Base-by-base conservation (phyloP, 768 basidiomycete species). In the Rhodotorula diobovata region DNA sequence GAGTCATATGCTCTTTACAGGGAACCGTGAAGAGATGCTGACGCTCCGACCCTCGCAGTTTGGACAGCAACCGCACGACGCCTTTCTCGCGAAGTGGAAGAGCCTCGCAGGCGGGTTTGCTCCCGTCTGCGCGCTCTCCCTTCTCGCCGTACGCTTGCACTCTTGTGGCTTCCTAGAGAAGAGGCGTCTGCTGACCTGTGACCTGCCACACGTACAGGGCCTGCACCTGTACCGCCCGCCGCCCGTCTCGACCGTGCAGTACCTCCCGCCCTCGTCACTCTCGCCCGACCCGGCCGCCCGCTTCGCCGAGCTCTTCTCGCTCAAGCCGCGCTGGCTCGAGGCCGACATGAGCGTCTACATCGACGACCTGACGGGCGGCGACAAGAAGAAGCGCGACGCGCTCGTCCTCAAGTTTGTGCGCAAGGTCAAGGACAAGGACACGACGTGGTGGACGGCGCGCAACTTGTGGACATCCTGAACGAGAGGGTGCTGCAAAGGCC, bases 281-380 rank as follows among this genome's bases (percentile, higher is more conserved):
- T 90, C 94, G 2, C 79, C 85, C 1, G 89, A 91, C 61, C 89
- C 94, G 11, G 83, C 88, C 2, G 85, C 86, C 15, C 88, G 95
- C 25, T 98, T 98, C 81, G 80, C 85, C 21, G 91, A 95, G 72
- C 85, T 98, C 25, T 99, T 99, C 83, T 83, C 91, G 50, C 79
- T 80, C 16, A 74, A 78, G 20, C 45, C 79, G 3, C 70, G 76
- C 46, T 83, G 82, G 82, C 61, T 62, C 37, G 73, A 73, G 25
- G 58, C 37, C n/a, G 78, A 78, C 35, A 89, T 88, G 68, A 35
- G 43, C 23, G 43, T 65, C 4, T 75, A 70, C 46, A 34, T 75
- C 32, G 71, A 75, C 39, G 74, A 72, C 43, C 37, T 75, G 21
- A 68, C 68, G 7, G 68, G 61, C 30, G 74, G 74, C 15, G 71